A percentile compares a stretch with the other conserved stretches of the same genome.
phyloP scores from a whole-genome alignment of 2,329 filamentous ascomycete species.

The Epichloe scottii region DNA sequence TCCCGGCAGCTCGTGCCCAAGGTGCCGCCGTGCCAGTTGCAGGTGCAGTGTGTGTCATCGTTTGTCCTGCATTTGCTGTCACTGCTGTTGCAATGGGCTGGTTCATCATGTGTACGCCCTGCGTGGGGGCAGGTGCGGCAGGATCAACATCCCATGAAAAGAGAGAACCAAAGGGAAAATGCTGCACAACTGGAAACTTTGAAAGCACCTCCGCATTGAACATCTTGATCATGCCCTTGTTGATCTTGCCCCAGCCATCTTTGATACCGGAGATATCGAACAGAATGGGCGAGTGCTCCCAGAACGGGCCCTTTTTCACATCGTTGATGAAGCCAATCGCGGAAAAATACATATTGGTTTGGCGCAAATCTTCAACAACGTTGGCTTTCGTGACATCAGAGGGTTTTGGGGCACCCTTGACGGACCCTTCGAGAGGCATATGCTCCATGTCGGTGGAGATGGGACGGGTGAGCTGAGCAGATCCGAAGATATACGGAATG shows the following conservation, averaged over 20 bases:
- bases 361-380: conserved; percentile 53
- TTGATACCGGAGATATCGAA: conserved; percentile 89
- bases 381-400: conserved; percentile 51
- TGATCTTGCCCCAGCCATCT: conserved; percentile 97
- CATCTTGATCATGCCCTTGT: conserved; percentile 99
- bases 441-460: conserved; percentile 45
- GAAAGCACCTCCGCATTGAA: conserved; percentile 92
- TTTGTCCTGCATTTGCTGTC: conserved; percentile 2
- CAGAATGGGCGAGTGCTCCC: conserved; percentile 89
- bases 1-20: conserved; percentile 30
- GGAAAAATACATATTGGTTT: conserved; percentile 78
- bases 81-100: conserved; percentile 27
- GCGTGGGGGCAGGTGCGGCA: conserved; percentile 34
- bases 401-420: conserved; percentile 58
- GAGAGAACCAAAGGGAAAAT: conserved; percentile 75
- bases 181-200: conserved; percentile 97
- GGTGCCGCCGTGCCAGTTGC: conserved; percentile 28
- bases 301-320: conserved; percentile 92
- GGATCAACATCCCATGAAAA: conserved; percentile 65
- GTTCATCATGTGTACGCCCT: conserved; percentile 44
- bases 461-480: conserved; percentile 73
- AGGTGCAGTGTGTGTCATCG: conserved; percentile 12
- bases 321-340: conserved; percentile 96
- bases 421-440: conserved; percentile 69
- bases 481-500: conserved; percentile 87